These are phyloP conservation scores for Ascochyta koolunga DNA, from an alignment of 2,329 filamentous ascomycete species.

Conservation along the genomic window DNA sequence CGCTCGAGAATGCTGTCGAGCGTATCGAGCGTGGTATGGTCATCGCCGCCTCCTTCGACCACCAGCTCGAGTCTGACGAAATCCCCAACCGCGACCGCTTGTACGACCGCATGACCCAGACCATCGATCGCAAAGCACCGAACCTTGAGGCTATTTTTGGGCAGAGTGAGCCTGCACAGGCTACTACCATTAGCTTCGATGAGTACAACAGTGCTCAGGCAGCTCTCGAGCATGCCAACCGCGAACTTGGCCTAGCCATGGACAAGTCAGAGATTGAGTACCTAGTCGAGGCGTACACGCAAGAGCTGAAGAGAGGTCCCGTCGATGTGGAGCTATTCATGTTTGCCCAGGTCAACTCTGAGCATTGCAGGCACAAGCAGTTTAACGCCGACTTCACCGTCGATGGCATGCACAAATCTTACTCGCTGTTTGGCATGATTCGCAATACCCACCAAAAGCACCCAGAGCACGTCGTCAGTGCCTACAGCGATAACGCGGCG, in stretches of 20 bases:
- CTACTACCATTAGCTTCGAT: conserved; percentile 75
- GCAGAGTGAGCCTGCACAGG: conserved; percentile 66
- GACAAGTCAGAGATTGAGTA: conserved; percentile 92
- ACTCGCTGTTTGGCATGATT: conserved; percentile 94
- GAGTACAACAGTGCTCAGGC: conserved; percentile 69
- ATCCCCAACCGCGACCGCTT: conserved; percentile 72
- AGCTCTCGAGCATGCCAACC: conserved; percentile 82
- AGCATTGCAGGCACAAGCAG: conserved; percentile 87
- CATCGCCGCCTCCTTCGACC: conserved; percentile 69
- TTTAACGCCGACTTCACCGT: conserved; percentile 98
- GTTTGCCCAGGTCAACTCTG: conserved; percentile 99
- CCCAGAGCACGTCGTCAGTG: conserved; percentile 84
- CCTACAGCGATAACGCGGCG: conserved; percentile 98
- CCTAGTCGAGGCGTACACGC: conserved; percentile 80
- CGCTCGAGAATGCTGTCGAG: conserved; percentile 71
- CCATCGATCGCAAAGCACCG: conserved; percentile 70
- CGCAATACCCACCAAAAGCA: conserved; percentile 84
- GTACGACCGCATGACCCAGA: conserved; percentile 96
- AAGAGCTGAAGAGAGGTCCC: conserved; percentile 68
- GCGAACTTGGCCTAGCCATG: conserved; percentile 80
- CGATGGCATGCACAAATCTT: conserved; percentile 78
- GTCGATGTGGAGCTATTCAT: conserved; percentile 97
- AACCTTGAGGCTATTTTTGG: conserved; percentile 79
- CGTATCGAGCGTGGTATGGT: conserved; percentile 88
- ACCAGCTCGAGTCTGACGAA: conserved; percentile 56